Conservation (phyloP, 345 rosid genomes). For the Lepidium sativum region DNA sequence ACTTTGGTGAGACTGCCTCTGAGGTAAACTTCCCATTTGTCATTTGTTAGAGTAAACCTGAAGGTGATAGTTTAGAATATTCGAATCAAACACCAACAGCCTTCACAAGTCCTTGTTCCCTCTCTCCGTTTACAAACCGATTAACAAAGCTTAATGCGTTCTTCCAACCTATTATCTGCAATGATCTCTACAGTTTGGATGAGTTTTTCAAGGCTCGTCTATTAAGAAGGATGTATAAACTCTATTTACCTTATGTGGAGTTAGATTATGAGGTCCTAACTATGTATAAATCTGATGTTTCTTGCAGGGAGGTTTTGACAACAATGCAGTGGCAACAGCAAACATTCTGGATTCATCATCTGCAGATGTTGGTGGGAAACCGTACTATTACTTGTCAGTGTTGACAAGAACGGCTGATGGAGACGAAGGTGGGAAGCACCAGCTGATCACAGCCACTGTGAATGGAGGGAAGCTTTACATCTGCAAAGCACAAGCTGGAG, state of each 20-base stretch:
- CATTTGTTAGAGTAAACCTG: not conserved
- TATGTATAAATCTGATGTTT: not conserved
- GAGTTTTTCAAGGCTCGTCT: not conserved
- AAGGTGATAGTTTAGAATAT: not conserved
- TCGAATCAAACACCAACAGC: not conserved
- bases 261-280: not conserved
- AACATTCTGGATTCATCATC: slow-evolving; percentile 60
- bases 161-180: not conserved
- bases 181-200: not conserved
- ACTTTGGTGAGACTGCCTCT: slow-evolving; percentile 53
- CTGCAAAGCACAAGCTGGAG: slow-evolving; percentile 98
- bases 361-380: slow-evolving; percentile 39
- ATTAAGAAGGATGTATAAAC: not conserved
- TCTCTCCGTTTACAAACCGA: not conserved
- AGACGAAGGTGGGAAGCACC: slow-evolving; percentile 97
- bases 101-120: too few species aligned
- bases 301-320: slow-evolving; percentile 80
- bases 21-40: slow-evolving; percentile 46
- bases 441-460: slow-evolving; percentile 61
- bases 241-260: not conserved
- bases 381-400: slow-evolving; percentile 58
- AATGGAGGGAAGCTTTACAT: slow-evolving; percentile 81
- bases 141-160: not conserved
- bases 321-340: slow-evolving; percentile 68
- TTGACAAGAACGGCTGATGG: slow-evolving; percentile 97